Base-by-base conservation (phyloP, 805 yeast genomes). In the Starmerella scarabaei region DNA sequence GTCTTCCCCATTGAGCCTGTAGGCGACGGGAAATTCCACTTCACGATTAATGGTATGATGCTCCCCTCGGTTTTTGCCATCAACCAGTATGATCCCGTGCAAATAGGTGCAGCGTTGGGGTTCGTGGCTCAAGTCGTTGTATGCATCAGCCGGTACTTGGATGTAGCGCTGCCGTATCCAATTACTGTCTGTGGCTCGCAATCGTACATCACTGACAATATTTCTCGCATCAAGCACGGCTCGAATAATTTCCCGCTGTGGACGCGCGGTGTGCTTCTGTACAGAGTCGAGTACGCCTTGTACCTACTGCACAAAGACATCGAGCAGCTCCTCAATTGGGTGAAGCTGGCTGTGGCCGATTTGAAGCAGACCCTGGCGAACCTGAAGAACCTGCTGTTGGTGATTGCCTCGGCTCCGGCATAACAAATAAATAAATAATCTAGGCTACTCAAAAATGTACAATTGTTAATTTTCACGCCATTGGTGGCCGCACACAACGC, bases 401-500 rank as follows among this genome's bases (percentile, higher is more conserved):
- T 59, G 8, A 34, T 57, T n/a, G n/a, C n/a, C 9, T 47, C 52
- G 21, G 23, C 35, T 15, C 31, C 35, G 19, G 20, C 9, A 32
- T 32, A 29, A 29, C 16, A 9, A 17, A 17, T 29, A 30, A 5
- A 24, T 9, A 23, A 7, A 7, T 23, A 7, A 7, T 23, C 11
- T 23, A 7, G n/a, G n/a, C n/a, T n/a, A n/a, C n/a, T n/a, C n/a
- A n/a, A n/a, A n/a, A n/a, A n/a, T n/a, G n/a, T n/a, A n/a, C n/a
- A n/a, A 8, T 33, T 18, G 31, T 49, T 56, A 91, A 55, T 91
- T 91, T 54, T 91, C 98, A 63, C 94, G 80, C 98, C 98, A 91
- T 62, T 88, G 93, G 56, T 84, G 72, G 36, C 83, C 82, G 66
- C 98, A 91, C 47, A 75, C 78, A 28, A 85, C 85, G 65, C 98